Conservation (phyloP, 805 yeast genomes). For the Saccharomycopsis sp. region DNA sequence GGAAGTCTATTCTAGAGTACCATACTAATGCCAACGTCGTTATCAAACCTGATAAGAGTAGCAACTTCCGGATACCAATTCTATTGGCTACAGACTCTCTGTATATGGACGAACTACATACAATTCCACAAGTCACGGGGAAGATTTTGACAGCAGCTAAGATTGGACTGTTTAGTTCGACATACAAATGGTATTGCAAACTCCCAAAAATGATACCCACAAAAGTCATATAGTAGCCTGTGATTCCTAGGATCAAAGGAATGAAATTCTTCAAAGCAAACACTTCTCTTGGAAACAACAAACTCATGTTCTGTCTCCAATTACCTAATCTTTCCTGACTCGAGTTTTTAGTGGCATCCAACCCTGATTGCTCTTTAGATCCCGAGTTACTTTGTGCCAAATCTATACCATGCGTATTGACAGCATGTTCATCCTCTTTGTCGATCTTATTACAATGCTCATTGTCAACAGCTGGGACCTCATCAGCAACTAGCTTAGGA, state of each 20-base stretch:
- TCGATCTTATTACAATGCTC: not conserved
- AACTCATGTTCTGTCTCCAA: conserved; percentile 9
- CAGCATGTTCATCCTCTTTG: not conserved
- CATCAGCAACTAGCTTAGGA: not conserved
- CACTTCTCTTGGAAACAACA: conserved; percentile 11
- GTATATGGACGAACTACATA: conserved; percentile 26
- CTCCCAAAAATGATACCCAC: not conserved
- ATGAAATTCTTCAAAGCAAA: conserved; percentile 7
- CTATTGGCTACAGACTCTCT: conserved; percentile 22
- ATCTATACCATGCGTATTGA: not conserved
- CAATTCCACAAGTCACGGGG: conserved; percentile 30
- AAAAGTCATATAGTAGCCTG: conserved; percentile 1
- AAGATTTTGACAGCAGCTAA: conserved; percentile 25
- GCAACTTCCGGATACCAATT: conserved; percentile 24
- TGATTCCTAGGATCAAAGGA: conserved; percentile 7
- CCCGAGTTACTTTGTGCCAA: not conserved
- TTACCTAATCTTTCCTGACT: not conserved
- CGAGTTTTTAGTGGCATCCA: conserved; percentile 18
- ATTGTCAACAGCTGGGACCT: too few relatives aligned
- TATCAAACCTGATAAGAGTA: conserved; percentile 21
- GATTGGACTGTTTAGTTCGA: conserved; percentile 4
- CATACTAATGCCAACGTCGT: conserved; percentile 19
- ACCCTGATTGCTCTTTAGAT: conserved; percentile 1
- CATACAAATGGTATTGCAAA: conserved; percentile 10
- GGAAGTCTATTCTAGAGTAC: not conserved